Evolutionary conservation across 495 filamentous ascomycete genomes (phyloP).

Genomic region (Hyaloscypha bicolor): DNA sequence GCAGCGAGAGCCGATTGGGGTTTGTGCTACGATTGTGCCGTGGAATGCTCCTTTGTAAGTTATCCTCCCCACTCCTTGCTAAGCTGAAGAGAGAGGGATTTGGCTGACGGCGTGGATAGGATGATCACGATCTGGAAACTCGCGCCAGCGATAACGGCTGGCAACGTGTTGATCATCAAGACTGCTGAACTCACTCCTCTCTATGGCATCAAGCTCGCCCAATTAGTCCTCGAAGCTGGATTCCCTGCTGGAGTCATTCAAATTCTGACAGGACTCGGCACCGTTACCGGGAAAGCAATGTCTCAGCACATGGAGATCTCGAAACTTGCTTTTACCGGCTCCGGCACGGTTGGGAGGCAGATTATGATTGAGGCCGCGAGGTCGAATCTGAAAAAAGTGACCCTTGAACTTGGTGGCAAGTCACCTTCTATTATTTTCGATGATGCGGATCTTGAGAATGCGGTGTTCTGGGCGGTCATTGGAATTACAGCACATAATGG

Average conservation of each 20-base stretch:
- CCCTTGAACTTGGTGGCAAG: conserved; percentile 90
- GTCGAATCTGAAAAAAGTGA: conserved; percentile 87
- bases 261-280: conserved; percentile 49
- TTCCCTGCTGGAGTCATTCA: conserved; percentile 63
- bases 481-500: no score
- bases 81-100: conserved; percentile 37
- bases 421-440: conserved; percentile 82
- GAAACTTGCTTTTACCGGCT: conserved; percentile 90
- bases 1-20: conserved; percentile 42
- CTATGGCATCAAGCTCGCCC: conserved; percentile 54
- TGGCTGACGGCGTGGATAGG: no score
- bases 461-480: no score
- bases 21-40: conserved; percentile 44
- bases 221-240: conserved; percentile 58
- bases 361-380: conserved; percentile 84
- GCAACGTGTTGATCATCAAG: conserved; percentile 51
- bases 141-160: conserved; percentile 46
- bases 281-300: conserved; percentile 57
- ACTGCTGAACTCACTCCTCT: conserved; percentile 56
- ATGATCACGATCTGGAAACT: conserved; percentile 44
- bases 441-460: conserved; percentile 67
- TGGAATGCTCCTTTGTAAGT: conserved; percentile 51
- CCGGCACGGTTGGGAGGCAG: conserved; percentile 74
- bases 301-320: conserved; percentile 81
- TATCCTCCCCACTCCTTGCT: conserved; percentile 9